Percentiles rank a stretch among this genome's conserved stretches.
Evolutionary conservation across 495 filamentous ascomycete species (phyloP).

Genomic region (Annulohypoxylon maeteangense): DNA sequence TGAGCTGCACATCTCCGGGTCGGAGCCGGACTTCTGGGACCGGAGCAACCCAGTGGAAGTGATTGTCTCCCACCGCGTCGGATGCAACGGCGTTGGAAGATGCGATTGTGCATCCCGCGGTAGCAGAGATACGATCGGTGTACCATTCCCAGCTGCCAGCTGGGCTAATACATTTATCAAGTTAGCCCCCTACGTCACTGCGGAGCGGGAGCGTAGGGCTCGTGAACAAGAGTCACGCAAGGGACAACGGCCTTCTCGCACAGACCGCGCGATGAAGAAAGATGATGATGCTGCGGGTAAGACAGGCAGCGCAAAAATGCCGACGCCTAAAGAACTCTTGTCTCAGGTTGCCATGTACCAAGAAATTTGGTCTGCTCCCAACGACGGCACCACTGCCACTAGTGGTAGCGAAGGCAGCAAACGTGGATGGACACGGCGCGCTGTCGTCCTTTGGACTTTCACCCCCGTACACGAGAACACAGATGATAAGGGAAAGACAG

Average conservation of each 20-base stretch:
- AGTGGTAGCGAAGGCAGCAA: constrained; percentile 20
- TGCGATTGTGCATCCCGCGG: constrained; percentile 49
- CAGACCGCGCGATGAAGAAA: constrained; percentile 48
- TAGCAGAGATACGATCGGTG: constrained; percentile 49
- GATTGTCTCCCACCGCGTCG: constrained; percentile 52
- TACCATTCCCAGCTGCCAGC: constrained; percentile 62
- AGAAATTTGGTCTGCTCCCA: constrained; percentile 59
- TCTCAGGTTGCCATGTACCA: constrained; percentile 62
- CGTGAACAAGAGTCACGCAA: constrained; percentile 35
- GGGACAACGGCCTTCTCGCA: constrained; percentile 38
- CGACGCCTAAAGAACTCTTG: constrained; percentile 58
- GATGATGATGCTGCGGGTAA: constrained; percentile 44
- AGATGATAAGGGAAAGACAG: constrained; percentile 49
- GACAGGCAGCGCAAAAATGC: constrained; percentile 26
- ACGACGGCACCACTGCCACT: constrained; percentile 13
- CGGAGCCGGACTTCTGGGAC: constrained; percentile 48
- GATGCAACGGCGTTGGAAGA: constrained; percentile 49
- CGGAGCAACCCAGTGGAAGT: constrained; percentile 47
- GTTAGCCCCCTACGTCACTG: constrained; percentile 54
- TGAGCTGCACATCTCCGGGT: constrained; percentile 56
- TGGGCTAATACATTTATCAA: constrained; percentile 62
- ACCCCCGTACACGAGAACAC: constrained; percentile 54
- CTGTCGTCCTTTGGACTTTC: constrained; percentile 61
- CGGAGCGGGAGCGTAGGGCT: constrained; percentile 45
- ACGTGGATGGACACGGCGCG: constrained; percentile 55